These are phyloP conservation scores for Aspergillus latus DNA, from an alignment of 2,329 filamentous ascomycete genomes.

Conservation along the genomic window DNA sequence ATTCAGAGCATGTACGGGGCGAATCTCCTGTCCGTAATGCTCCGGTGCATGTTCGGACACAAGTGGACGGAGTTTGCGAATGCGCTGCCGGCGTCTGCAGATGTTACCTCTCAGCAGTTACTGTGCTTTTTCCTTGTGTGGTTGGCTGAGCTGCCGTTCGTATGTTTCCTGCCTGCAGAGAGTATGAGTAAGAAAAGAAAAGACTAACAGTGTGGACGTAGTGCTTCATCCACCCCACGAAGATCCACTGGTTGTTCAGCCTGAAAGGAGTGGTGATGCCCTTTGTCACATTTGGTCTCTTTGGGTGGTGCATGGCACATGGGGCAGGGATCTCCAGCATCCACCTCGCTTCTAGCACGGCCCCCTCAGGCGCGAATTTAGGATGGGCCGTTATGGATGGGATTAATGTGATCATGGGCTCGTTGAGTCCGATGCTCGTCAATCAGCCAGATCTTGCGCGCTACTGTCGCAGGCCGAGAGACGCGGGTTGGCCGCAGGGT, in stretches of 20 bases:
- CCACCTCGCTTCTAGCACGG: not conserved
- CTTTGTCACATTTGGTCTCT: slow-evolving; percentile 3
- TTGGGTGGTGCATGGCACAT: slow-evolving; percentile 6
- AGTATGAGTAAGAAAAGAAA: too few relatives aligned
- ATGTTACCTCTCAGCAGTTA: not conserved
- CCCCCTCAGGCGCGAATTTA: not conserved
- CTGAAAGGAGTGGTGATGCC: slow-evolving; percentile 7
- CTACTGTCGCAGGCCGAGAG: not conserved
- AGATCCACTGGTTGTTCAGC: slow-evolving; percentile 1
- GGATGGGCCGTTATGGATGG: slow-evolving; percentile 10
- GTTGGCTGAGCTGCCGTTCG: not conserved
- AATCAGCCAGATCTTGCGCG: slow-evolving; percentile 10
- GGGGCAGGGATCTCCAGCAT: not conserved
- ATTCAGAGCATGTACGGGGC: slow-evolving; percentile 27
- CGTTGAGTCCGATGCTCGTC: not conserved
- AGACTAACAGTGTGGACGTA: too few relatives aligned
- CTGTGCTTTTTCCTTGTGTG: slow-evolving; percentile 1
- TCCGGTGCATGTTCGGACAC: slow-evolving; percentile 7
- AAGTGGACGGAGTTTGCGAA: slow-evolving; percentile 3
- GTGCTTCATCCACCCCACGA: slow-evolving; percentile 6
- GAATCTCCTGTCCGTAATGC: not conserved
- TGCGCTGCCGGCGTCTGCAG: not conserved
- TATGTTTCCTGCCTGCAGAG: too few relatives aligned
- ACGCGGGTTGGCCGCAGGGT: slow-evolving; percentile 5
- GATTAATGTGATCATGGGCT: slow-evolving; percentile 2